These are phyloP conservation scores for Saccharomycopsis fermentans DNA, from an alignment of 805 yeast species.

Conservation along the genomic window DNA sequence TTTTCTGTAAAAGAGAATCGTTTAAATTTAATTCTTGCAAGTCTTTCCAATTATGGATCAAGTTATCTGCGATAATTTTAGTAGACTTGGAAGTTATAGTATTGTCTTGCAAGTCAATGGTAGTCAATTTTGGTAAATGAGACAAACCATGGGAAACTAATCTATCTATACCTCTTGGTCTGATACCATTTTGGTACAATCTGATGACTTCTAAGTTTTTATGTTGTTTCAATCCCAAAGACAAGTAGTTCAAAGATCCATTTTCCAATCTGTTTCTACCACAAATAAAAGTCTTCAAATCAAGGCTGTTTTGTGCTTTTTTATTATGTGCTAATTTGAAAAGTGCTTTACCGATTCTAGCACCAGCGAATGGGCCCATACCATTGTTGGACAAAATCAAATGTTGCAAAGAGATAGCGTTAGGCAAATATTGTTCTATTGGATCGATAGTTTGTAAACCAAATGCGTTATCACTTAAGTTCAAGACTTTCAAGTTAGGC, in stretches of 20 bases:
- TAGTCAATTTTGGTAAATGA: constrained; percentile 47
- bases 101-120: constrained; percentile 87
- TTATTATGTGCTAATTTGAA: constrained; percentile 62
- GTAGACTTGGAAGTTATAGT: constrained; percentile 74
- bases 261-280: constrained; percentile 96
- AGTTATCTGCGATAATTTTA: constrained; percentile 46
- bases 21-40: constrained; percentile 75
- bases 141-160: constrained; percentile 65
- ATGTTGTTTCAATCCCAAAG: constrained; percentile 79
- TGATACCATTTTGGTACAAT: constrained; percentile 92
- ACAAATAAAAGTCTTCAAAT: constrained; percentile 79
- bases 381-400: constrained; percentile 90
- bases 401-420: constrained; percentile 74
- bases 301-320: constrained; percentile 21
- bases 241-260: constrained; percentile 79
- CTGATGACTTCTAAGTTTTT: constrained; percentile 60
- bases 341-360: constrained; percentile 82
- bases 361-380: constrained; percentile 97
- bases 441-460: constrained; percentile 94
- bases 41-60: constrained; percentile 49
- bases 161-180: constrained; percentile 82
- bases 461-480: constrained; percentile 91
- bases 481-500: constrained; percentile 59
- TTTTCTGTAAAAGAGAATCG: constrained; percentile 76
- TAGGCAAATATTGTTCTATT: constrained; percentile 63